phyloP scores from a whole-genome alignment of 2,329 filamentous ascomycete species.

The Nannizzia gypsea region DNA sequence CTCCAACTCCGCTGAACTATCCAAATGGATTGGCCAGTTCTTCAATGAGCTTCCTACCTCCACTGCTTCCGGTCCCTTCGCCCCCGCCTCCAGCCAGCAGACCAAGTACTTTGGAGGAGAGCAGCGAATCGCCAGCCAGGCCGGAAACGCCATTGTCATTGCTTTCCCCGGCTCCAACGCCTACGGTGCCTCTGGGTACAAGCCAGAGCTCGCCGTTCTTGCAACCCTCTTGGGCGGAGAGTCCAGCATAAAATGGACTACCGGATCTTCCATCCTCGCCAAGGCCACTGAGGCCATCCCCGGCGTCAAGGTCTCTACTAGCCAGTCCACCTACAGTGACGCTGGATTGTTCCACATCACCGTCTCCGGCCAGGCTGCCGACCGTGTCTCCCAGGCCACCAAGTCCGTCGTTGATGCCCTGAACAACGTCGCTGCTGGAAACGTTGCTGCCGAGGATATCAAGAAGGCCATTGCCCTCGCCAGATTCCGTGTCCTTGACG shows the following conservation, averaged over 20 bases:
- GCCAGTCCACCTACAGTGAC: conserved; percentile 81
- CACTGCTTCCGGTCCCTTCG: conserved; percentile 38
- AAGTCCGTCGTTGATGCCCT: conserved; percentile 67
- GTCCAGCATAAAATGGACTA: conserved; percentile 87
- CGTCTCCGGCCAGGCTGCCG: conserved; percentile 57
- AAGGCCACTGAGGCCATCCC: conserved; percentile 60
- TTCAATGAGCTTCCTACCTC: conserved; percentile 58
- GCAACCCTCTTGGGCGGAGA: conserved; percentile 80
- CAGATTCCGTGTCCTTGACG: conserved; percentile 82
- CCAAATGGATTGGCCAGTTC: conserved; percentile 88
- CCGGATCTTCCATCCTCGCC: conserved; percentile 80
- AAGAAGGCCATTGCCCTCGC: conserved; percentile 85
- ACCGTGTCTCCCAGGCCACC: conserved; percentile 61
- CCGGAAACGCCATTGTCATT: conserved; percentile 74
- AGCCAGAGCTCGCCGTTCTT: conserved; percentile 81
- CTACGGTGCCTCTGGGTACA: conserved; percentile 57
- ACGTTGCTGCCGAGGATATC: conserved; percentile 71
- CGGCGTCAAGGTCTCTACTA: conserved; percentile 57
- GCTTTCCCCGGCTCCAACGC: conserved; percentile 85
- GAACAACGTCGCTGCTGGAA: conserved; percentile 65
- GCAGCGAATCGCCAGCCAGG: conserved; percentile 67
- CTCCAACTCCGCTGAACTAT: conserved; percentile 60
- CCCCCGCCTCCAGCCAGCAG: conserved; percentile 44
- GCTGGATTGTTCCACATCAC: conserved; percentile 80
- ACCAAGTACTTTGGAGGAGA: conserved; percentile 91